phyloP scores from a whole-genome alignment of 805 yeast species.

The Yamadazyma olivae region DNA sequence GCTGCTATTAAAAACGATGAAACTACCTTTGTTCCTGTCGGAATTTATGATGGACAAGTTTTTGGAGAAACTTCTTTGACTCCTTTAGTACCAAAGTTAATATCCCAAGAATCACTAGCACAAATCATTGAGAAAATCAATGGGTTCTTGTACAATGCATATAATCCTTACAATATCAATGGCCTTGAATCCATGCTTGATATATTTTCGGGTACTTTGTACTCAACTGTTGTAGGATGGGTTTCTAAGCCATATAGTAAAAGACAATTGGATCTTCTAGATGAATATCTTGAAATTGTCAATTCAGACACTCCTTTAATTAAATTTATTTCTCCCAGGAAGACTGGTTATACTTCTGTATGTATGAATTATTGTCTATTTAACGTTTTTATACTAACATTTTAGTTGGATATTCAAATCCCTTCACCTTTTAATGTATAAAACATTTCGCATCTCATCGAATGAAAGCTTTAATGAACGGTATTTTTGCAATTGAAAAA shows the following conservation, averaged over 20 bases:
- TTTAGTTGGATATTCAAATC: conserved; percentile 49
- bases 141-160: conserved; percentile 34
- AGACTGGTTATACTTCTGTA: conserved; percentile 29
- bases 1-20: conserved; percentile 41
- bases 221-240: conserved; percentile 16
- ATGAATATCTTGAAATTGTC: not conserved
- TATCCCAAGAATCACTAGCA: conserved; percentile 34
- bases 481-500: conserved; percentile 87
- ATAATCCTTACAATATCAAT: conserved; percentile 27
- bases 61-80: conserved; percentile 56
- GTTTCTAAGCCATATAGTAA: conserved; percentile 20
- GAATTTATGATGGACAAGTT: conserved; percentile 35
- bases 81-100: conserved; percentile 31
- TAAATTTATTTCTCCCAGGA: conserved; percentile 43
- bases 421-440: no score
- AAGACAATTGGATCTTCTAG: conserved; percentile 7
- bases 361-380: conserved; percentile 14
- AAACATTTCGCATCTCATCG: no score
- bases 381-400: conserved; percentile 11
- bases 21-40: conserved; percentile 31
- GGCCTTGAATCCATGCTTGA: conserved; percentile 40
- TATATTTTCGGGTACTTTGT: conserved; percentile 36
- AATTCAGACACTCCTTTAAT: conserved; percentile 3
- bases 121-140: conserved; percentile 47
- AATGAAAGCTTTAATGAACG: conserved; percentile 63